Evolutionary conservation across 2,329 filamentous ascomycete species (phyloP).

Genomic region (Penicillium janthinellum): DNA sequence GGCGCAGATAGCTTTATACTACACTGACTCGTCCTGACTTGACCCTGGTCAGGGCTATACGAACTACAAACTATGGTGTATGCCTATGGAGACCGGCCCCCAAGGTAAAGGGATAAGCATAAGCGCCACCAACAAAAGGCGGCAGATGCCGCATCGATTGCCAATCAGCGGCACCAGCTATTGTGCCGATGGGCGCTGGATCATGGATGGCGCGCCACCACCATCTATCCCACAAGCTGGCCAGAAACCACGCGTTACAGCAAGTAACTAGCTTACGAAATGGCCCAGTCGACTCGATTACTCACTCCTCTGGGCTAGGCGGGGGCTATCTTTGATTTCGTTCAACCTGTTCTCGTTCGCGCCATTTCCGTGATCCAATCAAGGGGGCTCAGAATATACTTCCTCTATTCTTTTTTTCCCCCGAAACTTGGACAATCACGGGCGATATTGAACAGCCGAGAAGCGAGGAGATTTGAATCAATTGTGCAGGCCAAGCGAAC

Average conservation of each 20-base stretch:
- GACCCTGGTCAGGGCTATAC: neutral
- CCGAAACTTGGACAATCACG: constrained; percentile 13
- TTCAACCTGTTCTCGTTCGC: neutral
- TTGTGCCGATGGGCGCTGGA: neutral
- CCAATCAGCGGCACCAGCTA: neutral
- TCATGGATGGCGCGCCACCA: neutral
- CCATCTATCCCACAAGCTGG: neutral
- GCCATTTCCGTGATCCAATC: constrained; percentile 8
- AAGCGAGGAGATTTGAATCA: neutral
- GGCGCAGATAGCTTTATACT: neutral
- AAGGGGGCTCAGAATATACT: neutral
- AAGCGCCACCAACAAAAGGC: neutral
- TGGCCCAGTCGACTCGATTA: neutral
- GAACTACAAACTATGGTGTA: no score
- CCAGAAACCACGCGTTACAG: no score
- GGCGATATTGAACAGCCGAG: constrained; percentile 1
- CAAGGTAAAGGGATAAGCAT: neutral
- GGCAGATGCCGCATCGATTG: neutral
- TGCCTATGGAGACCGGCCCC: neutral
- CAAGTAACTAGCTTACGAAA: neutral
- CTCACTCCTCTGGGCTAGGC: neutral
- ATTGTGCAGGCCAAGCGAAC: neutral
- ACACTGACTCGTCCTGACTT: neutral
- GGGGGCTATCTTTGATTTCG: neutral
- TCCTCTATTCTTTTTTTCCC: neutral